Base-by-base conservation (phyloP, 768 basidiomycete species). In the Suillus subaureus region DNA sequence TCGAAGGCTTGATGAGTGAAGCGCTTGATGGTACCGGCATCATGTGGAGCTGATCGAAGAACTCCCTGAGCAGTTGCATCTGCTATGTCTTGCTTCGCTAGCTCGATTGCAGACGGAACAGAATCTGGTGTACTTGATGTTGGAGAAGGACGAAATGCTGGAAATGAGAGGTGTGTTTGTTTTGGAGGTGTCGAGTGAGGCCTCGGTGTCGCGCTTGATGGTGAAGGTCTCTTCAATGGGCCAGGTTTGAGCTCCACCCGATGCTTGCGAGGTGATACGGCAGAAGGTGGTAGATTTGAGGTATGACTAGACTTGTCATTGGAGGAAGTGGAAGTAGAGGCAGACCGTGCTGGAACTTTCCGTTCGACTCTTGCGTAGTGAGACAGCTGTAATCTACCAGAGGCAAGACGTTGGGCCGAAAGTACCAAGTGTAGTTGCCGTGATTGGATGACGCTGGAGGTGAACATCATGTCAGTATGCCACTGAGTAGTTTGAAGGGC, bases 11-110 rank as follows among this genome's bases (percentile, higher is more conserved):
- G 83, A 62, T 85, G 85, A 55, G 71, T 75, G 54, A 84, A 83
- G 43, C 80, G 83, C 67, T 79, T 81, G 62, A 87, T 79, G 76
- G 84, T 81, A 21, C 84, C 85, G 3, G 91, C 89, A 69, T 83
- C 82, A 37, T 82, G 78, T 0, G 91, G 90, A 1, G 90, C 86
- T 5, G 91, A 89, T 3, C 75, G 78, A 33, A 94, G 79, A 42
- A 92, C 86, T 16, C 92, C 93, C 64, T 89, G 89, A 15, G 83
- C 79, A 61, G 84, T 81, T 40, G 93, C 93, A 58, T 89, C 83
- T 28, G 81, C 79, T 33, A 91, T 82, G 71, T 92, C 92, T 51
- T 85, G 81, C 65, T 85, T 84, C 7, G 86, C 84, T 5, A 81
- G 80, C 61, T 89, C 83, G 31, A 87, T 81, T 8, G 85, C 63